Evolutionary conservation across 2,329 filamentous ascomycete genomes (phyloP).

Genomic region (Aspergillus costaricaensis): DNA sequence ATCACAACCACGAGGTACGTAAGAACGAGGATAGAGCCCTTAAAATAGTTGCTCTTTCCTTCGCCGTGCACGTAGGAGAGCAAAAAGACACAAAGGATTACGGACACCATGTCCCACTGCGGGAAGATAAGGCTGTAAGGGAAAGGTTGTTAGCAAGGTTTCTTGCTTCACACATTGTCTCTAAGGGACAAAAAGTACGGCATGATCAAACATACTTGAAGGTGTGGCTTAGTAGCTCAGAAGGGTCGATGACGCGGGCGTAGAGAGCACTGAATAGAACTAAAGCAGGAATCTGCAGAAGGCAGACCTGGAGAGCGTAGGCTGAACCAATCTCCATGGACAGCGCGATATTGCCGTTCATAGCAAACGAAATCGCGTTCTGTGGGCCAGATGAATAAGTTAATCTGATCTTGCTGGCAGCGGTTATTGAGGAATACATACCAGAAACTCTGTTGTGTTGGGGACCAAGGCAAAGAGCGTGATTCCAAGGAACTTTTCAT

Average conservation of each 20-base stretch:
- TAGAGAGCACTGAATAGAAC: constrained; percentile 87
- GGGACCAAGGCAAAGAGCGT: constrained; percentile 95
- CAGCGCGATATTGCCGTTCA: constrained; percentile 98
- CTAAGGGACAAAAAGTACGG: not conserved
- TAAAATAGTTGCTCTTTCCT: constrained; percentile 99
- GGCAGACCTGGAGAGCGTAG: constrained; percentile 92
- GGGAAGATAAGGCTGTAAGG: constrained; percentile 77
- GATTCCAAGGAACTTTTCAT: constrained; percentile 96
- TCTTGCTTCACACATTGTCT: not conserved
- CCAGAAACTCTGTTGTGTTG: constrained; percentile 96
- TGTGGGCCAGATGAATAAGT: constrained; percentile 35
- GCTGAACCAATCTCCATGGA: constrained; percentile 99
- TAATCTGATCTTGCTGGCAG: not conserved
- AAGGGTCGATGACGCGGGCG: constrained; percentile 57
- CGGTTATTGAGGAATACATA: constrained; percentile 50
- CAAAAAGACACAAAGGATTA: constrained; percentile 92
- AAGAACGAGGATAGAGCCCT: constrained; percentile 90
- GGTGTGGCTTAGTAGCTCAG: constrained; percentile 54
- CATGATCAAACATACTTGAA: constrained; percentile 50
- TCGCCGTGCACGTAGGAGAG: constrained; percentile 98
- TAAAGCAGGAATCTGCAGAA: constrained; percentile 89
- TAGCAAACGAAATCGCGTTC: constrained; percentile 98
- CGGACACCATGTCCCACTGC: constrained; percentile 98
- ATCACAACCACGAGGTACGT: constrained; percentile 90
- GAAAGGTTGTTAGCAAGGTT: constrained; percentile 18